These are phyloP conservation scores for Phenoliferia sp. DNA, from an alignment of 1,284 basidiomycete species.

Conservation along the genomic window DNA sequence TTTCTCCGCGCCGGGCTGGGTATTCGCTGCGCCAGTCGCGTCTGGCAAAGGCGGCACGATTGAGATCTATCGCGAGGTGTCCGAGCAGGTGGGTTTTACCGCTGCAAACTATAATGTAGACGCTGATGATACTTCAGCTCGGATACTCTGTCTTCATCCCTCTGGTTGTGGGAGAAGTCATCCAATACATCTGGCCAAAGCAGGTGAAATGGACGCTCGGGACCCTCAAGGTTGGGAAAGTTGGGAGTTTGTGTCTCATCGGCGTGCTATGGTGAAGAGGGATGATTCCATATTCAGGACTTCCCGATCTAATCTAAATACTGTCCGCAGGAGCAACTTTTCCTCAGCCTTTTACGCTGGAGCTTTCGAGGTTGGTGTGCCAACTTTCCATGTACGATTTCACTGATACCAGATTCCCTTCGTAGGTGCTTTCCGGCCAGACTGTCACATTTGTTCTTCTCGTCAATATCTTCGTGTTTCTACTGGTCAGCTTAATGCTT, in stretches of 20 bases:
- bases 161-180: conserved; percentile 38
- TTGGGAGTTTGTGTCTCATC: conserved; percentile 38
- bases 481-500: conserved; percentile 34
- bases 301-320: not conserved
- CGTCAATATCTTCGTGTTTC: conserved; percentile 26
- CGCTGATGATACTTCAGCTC: conserved; percentile 11
- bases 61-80: conserved; percentile 37
- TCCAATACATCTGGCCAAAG: conserved; percentile 36
- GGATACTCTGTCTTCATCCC: conserved; percentile 39
- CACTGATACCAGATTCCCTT: no score
- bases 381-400: no score
- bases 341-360: conserved; percentile 39
- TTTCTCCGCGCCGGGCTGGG: conserved; percentile 34
- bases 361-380: conserved; percentile 38
- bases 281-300: not conserved
- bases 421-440: conserved; percentile 32
- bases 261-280: conserved; percentile 37
- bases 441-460: conserved; percentile 39
- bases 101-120: not conserved
- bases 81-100: conserved; percentile 30
- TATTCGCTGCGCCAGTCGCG: conserved; percentile 37
- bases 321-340: conserved; percentile 32
- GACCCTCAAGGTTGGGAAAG: conserved; percentile 36
- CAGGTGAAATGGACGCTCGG: conserved; percentile 34
- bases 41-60: conserved; percentile 34